Evolutionary conservation across 441 rosid species (phyloP), one percentile per base, ranked within the genome.

Genomic region (Geranium incanum): DNA sequence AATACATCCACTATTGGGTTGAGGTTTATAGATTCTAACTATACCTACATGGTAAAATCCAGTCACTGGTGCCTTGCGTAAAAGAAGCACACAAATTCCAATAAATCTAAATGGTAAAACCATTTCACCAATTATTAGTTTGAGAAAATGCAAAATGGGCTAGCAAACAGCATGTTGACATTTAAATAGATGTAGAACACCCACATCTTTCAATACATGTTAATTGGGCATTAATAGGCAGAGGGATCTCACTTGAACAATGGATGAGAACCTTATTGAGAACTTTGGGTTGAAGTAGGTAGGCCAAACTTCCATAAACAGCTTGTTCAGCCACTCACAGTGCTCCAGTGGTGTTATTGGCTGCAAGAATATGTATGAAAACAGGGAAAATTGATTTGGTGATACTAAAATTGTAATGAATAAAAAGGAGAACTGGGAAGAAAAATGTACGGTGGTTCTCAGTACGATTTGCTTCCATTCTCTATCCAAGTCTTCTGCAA

Each of bases 241-340:
- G 69, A 28, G 43, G 16, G 68, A 72, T 75, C 85, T 76, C 64
- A 95, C 99, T 95, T 89, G 97, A 59, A 92, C 96, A 76, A 90
- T 83, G 57, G 88, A 80, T 43, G 93, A 82, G 76, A 92, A 90
- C 76, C 89, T 88, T 70, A 69, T 72, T 36, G 97, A 85, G 71
- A 94, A 82, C 81, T 87, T 90, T 75, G 89, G 91, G 80, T 80
- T 86, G 66, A 95, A 57, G 75, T n/a, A 81, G 82, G 81, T 78
- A 21, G 83, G 79, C 99, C 99, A 95, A 73, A 95, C 76, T 83
- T 92, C 99, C 76, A 85, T 76, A 69, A 92, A 79, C 65, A 95
- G 84, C 80, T 90, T 95, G 84, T 92, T 95, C 72, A 92, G 79
- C 97, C 99, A 92, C 81, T 92, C 97, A 68, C 97, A 90, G 71